Conservation (phyloP, 257 asterid species). For the Penstemon davidsonii region DNA sequence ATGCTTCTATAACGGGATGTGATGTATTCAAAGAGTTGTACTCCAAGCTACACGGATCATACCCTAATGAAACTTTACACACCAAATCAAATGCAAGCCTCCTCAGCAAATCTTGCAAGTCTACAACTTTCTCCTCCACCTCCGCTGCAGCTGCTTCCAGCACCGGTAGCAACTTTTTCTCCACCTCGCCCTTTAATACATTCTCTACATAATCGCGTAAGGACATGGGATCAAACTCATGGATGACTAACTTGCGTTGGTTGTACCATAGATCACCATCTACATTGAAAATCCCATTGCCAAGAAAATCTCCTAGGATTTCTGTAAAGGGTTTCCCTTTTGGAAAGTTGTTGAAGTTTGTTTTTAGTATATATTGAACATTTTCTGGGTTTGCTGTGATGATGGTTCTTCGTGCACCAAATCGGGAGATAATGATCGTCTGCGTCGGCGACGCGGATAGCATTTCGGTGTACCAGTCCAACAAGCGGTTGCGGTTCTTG, state of each 20-base stretch:
- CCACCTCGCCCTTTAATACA: slow-evolving; percentile 35
- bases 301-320: slow-evolving; percentile 57
- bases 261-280: slow-evolving; percentile 55
- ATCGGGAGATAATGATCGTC: slow-evolving; percentile 48
- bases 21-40: slow-evolving; percentile 26
- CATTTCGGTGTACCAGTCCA: slow-evolving; percentile 74
- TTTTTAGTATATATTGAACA: slow-evolving; percentile 53
- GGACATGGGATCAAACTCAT: slow-evolving; percentile 41
- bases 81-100: slow-evolving; percentile 56
- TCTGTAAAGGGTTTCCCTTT: slow-evolving; percentile 59
- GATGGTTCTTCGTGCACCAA: slow-evolving; percentile 56
- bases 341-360: slow-evolving; percentile 53
- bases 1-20: slow-evolving; percentile 46
- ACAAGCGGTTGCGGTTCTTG: slow-evolving; percentile 53
- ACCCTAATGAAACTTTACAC: slow-evolving; percentile 55
- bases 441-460: slow-evolving; percentile 46
- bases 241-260: slow-evolving; percentile 50
- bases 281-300: slow-evolving; percentile 61
- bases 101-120: slow-evolving; percentile 64
- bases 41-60: slow-evolving; percentile 54
- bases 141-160: slow-evolving; percentile 40
- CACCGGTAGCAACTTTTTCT: slow-evolving; percentile 47
- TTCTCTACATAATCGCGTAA: slow-evolving; percentile 35
- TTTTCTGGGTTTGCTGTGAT: slow-evolving; percentile 61
- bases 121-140: slow-evolving; percentile 30